phyloP scores from a whole-genome alignment of 768 basidiomycete genomes.

The Auriscalpium vulgare region DNA sequence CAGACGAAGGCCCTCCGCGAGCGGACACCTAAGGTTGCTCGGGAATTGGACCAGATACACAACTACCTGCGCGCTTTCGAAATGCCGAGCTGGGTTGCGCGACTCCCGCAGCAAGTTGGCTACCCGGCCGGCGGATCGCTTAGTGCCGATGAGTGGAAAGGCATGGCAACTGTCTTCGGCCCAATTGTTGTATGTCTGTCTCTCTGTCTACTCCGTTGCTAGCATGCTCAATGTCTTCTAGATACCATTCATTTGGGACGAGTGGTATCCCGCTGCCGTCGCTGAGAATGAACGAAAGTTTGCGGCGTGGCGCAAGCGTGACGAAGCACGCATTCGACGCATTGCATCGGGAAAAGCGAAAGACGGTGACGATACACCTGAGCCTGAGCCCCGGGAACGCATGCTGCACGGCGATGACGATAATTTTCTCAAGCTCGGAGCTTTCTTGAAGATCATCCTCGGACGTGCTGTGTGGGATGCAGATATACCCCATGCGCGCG shows the following conservation, averaged over 20 bases:
- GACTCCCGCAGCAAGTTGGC: slow-evolving; percentile 20
- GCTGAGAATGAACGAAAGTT: not conserved
- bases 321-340: not conserved
- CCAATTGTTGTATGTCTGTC: slow-evolving; percentile 18
- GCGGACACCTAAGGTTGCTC: not conserved
- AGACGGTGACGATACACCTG: no score
- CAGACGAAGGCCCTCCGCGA: no score
- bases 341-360: no score
- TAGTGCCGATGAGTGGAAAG: slow-evolving; percentile 24
- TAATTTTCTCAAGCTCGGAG: no score
- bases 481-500: no score
- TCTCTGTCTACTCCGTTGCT: not conserved
- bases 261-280: not conserved
- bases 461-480: no score
- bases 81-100: slow-evolving; percentile 20
- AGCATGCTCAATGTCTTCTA: not conserved
- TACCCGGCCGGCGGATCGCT: slow-evolving; percentile 25
- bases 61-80: slow-evolving; percentile 17
- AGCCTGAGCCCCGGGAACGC: no score
- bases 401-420: no score
- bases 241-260: not conserved
- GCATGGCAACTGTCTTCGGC: slow-evolving; percentile 15
- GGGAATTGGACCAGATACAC: not conserved
- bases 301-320: not conserved
- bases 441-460: no score